Evolutionary conservation across 2,329 filamentous ascomycete genomes (phyloP).

Genomic region (Ophiostoma piceae): DNA sequence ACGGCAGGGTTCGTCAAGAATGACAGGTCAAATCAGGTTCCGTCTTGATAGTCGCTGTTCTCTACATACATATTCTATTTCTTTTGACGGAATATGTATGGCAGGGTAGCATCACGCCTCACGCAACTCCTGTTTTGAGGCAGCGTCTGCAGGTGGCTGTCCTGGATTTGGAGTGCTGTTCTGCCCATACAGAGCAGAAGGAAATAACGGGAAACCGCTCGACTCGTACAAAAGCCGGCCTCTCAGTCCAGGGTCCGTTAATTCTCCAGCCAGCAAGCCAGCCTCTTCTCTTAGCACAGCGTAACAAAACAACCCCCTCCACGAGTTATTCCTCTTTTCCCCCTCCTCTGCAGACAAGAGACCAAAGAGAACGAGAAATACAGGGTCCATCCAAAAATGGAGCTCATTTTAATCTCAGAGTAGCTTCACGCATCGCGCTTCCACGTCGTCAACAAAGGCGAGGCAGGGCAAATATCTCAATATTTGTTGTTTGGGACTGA

Average conservation of each 20-base stretch:
- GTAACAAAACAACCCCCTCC: neutral
- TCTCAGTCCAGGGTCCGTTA: neutral
- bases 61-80: neutral
- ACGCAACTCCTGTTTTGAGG: constrained; percentile 7
- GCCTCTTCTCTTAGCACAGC: too few relatives aligned
- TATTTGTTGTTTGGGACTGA: too few relatives aligned
- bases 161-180: neutral
- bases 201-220: neutral
- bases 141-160: neutral
- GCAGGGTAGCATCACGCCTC: constrained; percentile 9
- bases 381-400: neutral
- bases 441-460: neutral
- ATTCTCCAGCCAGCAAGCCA: neutral
- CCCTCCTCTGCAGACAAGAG: constrained; percentile 1
- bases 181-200: neutral
- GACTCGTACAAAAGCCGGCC: neutral
- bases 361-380: neutral
- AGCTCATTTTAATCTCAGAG: neutral
- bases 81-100: neutral
- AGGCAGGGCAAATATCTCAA: too few relatives aligned
- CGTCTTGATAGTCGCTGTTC: neutral
- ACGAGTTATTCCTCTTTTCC: constrained; percentile 6
- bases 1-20: neutral
- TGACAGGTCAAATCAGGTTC: constrained; percentile 7
- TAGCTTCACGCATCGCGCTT: neutral